Conservation (phyloP, 1,284 basidiomycete species). For the Takashimella koratensis region DNA sequence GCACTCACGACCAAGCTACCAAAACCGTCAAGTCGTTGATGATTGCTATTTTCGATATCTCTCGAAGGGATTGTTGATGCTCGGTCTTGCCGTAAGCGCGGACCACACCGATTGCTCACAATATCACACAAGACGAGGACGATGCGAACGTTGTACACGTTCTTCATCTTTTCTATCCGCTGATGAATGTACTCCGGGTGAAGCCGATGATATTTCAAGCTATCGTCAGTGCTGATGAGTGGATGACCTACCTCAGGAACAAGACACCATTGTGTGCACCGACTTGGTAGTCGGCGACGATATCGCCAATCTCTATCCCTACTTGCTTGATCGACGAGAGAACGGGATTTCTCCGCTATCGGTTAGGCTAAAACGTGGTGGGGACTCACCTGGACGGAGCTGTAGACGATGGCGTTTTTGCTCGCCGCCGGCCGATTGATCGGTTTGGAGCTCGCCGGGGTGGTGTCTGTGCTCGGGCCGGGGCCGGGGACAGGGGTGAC, state of each 20-base stretch:
- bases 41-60: conserved; percentile 87
- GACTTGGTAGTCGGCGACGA: conserved; percentile 91
- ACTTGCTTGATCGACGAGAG: conserved; percentile 80
- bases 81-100: conserved; percentile 60
- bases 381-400: conserved; percentile 56
- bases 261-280: conserved; percentile 90
- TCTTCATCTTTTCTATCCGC: conserved; percentile 80
- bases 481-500: neutral
- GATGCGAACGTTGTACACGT: conserved; percentile 76
- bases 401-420: conserved; percentile 65
- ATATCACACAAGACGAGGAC: conserved; percentile 91
- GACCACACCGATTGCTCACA: conserved; percentile 53
- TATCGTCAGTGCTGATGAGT: conserved; percentile 41
- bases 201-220: conserved; percentile 88
- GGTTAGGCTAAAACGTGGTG: neutral
- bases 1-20: conserved; percentile 83
- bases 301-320: conserved; percentile 91
- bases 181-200: conserved; percentile 96
- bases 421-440: conserved; percentile 34
- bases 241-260: conserved; percentile 67
- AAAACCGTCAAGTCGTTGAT: conserved; percentile 91
- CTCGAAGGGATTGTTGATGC: conserved; percentile 83
- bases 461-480: neutral
- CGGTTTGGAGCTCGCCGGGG: conserved; percentile 13
- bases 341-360: conserved; percentile 80